A percentile compares a stretch with the other conserved stretches of the same genome.
Conservation (phyloP, 345 rosid species). For the Durio zibethinus region DNA sequence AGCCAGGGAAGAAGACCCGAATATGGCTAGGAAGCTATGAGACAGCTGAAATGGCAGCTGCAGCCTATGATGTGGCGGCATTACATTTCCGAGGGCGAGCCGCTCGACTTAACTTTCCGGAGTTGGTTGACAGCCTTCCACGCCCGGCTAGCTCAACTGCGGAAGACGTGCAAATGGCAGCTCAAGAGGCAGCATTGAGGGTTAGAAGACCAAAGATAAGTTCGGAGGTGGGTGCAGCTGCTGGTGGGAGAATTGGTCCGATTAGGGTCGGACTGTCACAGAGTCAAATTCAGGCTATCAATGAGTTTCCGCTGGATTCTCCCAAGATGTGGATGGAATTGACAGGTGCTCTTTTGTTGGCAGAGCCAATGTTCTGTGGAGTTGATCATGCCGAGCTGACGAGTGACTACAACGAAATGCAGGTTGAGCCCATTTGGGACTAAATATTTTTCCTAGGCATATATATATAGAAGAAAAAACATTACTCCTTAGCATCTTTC, state of each 20-base stretch:
- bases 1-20: conserved; percentile 79
- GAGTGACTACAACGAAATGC: conserved; percentile 18
- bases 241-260: conserved; percentile 27
- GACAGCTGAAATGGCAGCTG: conserved; percentile 90
- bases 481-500: no score
- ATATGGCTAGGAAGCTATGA: conserved; percentile 94
- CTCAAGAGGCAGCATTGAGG: conserved; percentile 59
- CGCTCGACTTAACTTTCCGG: conserved; percentile 85
- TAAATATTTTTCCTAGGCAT: conserved; percentile 6
- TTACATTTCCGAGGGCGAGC: conserved; percentile 66
- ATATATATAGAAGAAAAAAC: no score
- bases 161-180: conserved; percentile 70
- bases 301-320: conserved; percentile 73
- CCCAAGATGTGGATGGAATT: conserved; percentile 70
- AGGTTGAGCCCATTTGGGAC: conserved; percentile 41
- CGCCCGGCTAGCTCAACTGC: conserved; percentile 58
- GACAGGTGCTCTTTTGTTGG: conserved; percentile 20
- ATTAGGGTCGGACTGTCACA: conserved; percentile 55
- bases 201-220: conserved; percentile 19
- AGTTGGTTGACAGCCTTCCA: conserved; percentile 47
- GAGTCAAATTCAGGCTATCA: conserved; percentile 80
- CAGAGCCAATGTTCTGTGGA: conserved; percentile 10
- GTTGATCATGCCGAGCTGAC: conserved; percentile 3
- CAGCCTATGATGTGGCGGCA: conserved; percentile 89
- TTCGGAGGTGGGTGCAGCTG: neutral